Conservation (phyloP, 2,329 filamentous ascomycete genomes). For the Nigrospora sphaerica region DNA sequence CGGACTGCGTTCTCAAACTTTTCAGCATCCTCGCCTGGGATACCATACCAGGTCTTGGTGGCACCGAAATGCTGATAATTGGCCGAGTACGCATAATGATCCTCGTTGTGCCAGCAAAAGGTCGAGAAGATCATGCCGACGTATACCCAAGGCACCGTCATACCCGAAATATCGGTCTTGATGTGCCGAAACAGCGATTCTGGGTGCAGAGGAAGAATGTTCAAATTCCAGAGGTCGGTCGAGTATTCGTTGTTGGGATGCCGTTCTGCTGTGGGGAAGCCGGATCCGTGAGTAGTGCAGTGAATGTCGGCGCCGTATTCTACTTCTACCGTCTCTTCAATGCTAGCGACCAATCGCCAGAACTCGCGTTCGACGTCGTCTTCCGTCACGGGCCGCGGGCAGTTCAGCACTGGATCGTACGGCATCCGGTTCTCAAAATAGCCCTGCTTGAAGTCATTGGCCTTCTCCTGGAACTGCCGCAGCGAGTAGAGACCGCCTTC, state of each 20-base stretch:
- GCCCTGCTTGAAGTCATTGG: slow-evolving; percentile 86
- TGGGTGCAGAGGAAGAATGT: slow-evolving; percentile 79
- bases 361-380: slow-evolving; percentile 96
- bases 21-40: slow-evolving; percentile 85
- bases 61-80: slow-evolving; percentile 98
- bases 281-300: slow-evolving; percentile 94
- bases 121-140: slow-evolving; percentile 99
- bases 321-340: slow-evolving; percentile 93
- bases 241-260: slow-evolving; percentile 83
- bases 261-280: slow-evolving; percentile 89
- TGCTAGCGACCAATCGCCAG: slow-evolving; percentile 87
- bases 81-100: slow-evolving; percentile 94
- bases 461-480: slow-evolving; percentile 92
- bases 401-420: slow-evolving; percentile 77
- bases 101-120: slow-evolving; percentile 99
- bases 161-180: slow-evolving; percentile 96
- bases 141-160: slow-evolving; percentile 99
- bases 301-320: slow-evolving; percentile 98
- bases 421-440: slow-evolving; percentile 91
- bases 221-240: slow-evolving; percentile 91
- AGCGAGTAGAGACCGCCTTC: slow-evolving; percentile 94
- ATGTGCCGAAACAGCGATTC: slow-evolving; percentile 95
- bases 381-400: slow-evolving; percentile 75
- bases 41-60: slow-evolving; percentile 99
- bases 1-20: slow-evolving; percentile 95